Conservation (phyloP, 2,329 filamentous ascomycete genomes). For the Ceratocystis lukuohia region DNA sequence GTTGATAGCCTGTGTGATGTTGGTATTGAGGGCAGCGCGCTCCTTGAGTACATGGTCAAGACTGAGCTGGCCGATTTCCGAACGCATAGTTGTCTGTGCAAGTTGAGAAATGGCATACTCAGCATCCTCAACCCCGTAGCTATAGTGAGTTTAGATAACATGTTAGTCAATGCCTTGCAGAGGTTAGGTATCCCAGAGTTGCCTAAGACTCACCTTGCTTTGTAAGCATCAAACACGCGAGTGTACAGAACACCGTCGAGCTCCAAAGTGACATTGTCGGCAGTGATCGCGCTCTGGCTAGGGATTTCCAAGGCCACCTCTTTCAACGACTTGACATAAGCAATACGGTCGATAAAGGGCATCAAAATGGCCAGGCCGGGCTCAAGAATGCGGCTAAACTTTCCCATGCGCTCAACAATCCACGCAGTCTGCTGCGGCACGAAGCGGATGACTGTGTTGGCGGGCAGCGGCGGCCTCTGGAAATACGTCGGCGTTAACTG, state of each 20-base stretch:
- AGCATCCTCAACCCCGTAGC: conserved; percentile 95
- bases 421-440: conserved; percentile 99
- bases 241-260: conserved; percentile 94
- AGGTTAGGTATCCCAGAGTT: not conserved
- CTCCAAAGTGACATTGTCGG: conserved; percentile 94
- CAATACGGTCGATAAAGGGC: conserved; percentile 86
- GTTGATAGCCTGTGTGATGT: conserved; percentile 98
- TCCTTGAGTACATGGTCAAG: conserved; percentile 97
- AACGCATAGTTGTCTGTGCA: conserved; percentile 97
- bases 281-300: conserved; percentile 93
- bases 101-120: conserved; percentile 98
- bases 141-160: conserved; percentile 28
- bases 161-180: not conserved
- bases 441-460: conserved; percentile 90
- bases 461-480: conserved; percentile 58
- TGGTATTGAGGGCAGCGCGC: conserved; percentile 86
- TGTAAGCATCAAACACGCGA: conserved; percentile 93
- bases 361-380: conserved; percentile 81
- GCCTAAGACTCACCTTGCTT: conserved; percentile 58
- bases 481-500: conserved; percentile 61
- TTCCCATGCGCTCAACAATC: conserved; percentile 99
- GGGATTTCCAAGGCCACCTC: conserved; percentile 94
- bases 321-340: conserved; percentile 96
- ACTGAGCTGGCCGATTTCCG: conserved; percentile 89
- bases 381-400: conserved; percentile 84